Percentiles rank a stretch among this genome's conserved stretches.
phyloP scores from a whole-genome alignment of 31 red algal species.

The Odonthalia washingtoniensis region DNA sequence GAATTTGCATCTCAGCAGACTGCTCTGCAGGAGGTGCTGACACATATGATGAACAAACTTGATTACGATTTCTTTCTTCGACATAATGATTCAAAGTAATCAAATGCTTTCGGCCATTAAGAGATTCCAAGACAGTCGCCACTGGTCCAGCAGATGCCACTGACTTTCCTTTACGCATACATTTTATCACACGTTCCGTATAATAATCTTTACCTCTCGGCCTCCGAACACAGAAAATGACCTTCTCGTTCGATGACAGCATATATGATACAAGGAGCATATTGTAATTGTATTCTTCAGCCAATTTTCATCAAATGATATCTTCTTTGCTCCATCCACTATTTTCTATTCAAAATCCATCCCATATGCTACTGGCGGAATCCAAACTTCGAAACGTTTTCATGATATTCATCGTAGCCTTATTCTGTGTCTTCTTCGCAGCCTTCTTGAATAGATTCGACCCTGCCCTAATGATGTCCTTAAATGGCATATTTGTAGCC shows the following conservation, averaged over 20 bases:
- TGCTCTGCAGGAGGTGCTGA: too few species aligned
- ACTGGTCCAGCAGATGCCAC: too few species aligned
- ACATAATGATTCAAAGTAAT: too few species aligned
- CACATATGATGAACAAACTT: too few species aligned
- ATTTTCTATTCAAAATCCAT: constrained; percentile 44
- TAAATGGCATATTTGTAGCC: too few species aligned
- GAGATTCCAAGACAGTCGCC: too few species aligned
- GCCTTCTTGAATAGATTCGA: constrained; percentile 53
- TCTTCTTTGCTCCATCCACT: constrained; percentile 71
- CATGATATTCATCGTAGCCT: constrained; percentile 23
- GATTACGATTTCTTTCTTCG: too few species aligned
- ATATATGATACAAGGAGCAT: constrained; percentile 64
- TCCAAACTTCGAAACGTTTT: constrained; percentile 24
- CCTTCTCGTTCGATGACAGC: constrained; percentile 49
- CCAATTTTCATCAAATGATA: constrained; percentile 46
- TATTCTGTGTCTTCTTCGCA: constrained; percentile 54
- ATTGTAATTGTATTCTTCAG: constrained; percentile 51
- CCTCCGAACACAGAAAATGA: constrained; percentile 49
- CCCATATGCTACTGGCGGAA: constrained; percentile 23
- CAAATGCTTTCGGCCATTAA: too few species aligned
- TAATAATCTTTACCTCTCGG: background rate
- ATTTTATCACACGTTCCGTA: background rate
- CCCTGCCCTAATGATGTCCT: too few species aligned
- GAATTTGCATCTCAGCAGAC: too few species aligned
- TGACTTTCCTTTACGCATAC: background rate